These are phyloP conservation scores for Colletotrichum australisinense DNA, from an alignment of 2,329 filamentous ascomycete genomes.

Conservation along the genomic window DNA sequence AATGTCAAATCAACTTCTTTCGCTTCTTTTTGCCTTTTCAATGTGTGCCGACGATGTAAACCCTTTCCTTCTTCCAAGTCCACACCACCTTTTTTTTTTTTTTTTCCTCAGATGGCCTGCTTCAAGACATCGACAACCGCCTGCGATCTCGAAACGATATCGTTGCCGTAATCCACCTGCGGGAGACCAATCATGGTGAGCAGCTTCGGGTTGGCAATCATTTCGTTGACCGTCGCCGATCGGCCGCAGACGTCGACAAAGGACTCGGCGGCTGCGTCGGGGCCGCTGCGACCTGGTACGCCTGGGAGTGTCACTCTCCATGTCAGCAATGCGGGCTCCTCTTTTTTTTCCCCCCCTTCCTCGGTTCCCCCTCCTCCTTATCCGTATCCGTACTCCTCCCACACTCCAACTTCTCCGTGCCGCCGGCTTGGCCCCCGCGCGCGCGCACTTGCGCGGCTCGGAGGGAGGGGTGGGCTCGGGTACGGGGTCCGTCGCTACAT, in stretches of 20 bases:
- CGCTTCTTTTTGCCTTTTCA: background rate
- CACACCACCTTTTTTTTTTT: too few species aligned
- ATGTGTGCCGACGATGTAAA: background rate
- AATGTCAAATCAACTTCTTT: background rate
- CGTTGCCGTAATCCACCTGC: slow-evolving; percentile 43
- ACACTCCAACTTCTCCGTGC: background rate
- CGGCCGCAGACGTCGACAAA: slow-evolving; percentile 46
- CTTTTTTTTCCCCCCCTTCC: background rate
- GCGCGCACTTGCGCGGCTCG: background rate
- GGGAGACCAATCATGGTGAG: slow-evolving; percentile 47
- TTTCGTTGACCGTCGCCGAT: slow-evolving; percentile 45
- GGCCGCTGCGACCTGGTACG: slow-evolving; percentile 22
- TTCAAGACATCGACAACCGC: slow-evolving; percentile 40
- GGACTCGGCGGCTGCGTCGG: slow-evolving; percentile 40
- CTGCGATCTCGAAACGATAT: slow-evolving; percentile 41
- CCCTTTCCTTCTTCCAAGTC: background rate
- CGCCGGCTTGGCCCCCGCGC: background rate
- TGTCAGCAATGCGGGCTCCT: slow-evolving; percentile 2
- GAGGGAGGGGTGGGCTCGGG: background rate
- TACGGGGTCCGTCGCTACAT: background rate
- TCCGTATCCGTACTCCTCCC: background rate
- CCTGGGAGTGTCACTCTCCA: background rate
- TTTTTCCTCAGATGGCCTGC: background rate
- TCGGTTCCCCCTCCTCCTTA: background rate
- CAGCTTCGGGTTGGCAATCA: slow-evolving; percentile 44